Conservation (phyloP, 1,284 basidiomycete species). For the Pseudozyma sp. region DNA sequence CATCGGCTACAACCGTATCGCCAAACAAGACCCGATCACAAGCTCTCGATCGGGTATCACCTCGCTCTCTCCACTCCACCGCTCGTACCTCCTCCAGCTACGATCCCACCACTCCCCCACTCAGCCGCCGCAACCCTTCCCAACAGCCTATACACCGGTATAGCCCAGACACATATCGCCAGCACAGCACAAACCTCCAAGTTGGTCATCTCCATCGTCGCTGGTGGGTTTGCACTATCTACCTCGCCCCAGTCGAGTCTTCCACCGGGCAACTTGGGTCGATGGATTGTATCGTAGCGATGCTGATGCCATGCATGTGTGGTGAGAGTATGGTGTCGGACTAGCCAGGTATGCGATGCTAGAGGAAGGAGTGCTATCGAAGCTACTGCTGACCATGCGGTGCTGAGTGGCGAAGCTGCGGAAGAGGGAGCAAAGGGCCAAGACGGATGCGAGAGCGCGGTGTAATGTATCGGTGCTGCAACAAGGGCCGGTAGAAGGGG, state of each 20-base stretch:
- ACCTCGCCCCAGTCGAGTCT: conserved; percentile 45
- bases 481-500: conserved; percentile 22
- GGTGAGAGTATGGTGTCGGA: conserved; percentile 32
- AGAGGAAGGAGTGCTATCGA: conserved; percentile 29
- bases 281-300: conserved; percentile 33
- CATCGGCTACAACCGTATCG: background rate
- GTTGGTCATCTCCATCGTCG: conserved; percentile 26
- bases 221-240: conserved; percentile 12
- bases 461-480: conserved; percentile 17
- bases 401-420: background rate
- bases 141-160: conserved; percentile 43
- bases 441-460: conserved; percentile 6
- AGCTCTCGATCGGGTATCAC: conserved; percentile 1
- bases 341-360: conserved; percentile 30
- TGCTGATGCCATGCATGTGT: conserved; percentile 38
- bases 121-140: conserved; percentile 40
- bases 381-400: background rate
- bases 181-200: conserved; percentile 41
- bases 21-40: background rate
- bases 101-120: conserved; percentile 35
- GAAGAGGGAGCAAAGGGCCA: conserved; percentile 26
- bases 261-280: conserved; percentile 34
- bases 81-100: background rate
- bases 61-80: background rate
- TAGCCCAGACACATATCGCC: conserved; percentile 35